These are phyloP conservation scores for Hansenula sp. DNA, from an alignment of 1,139 yeast genomes.

Conservation along the genomic window DNA sequence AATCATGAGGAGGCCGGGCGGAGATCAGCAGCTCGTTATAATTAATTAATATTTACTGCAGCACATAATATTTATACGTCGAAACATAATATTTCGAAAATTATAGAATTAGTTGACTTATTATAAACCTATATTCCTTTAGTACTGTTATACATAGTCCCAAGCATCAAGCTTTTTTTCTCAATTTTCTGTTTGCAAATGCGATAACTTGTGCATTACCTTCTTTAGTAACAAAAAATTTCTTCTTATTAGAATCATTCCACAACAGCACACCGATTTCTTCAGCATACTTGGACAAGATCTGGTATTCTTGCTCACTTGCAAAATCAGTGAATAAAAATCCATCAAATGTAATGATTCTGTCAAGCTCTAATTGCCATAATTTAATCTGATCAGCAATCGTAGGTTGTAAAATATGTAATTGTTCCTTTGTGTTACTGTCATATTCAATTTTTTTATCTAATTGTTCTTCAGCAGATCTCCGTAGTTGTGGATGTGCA, in stretches of 20 bases:
- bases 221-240: conserved; percentile 75
- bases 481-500: conserved; percentile 90
- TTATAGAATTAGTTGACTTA: no score
- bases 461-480: conserved; percentile 61
- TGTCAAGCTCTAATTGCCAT: conserved; percentile 95
- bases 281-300: conserved; percentile 70
- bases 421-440: conserved; percentile 48
- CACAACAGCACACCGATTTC: conserved; percentile 89
- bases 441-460: conserved; percentile 63
- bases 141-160: no score
- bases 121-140: no score
- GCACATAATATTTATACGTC: no score
- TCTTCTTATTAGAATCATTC: conserved; percentile 65
- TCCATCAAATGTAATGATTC: conserved; percentile 87
- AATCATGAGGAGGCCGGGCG: no score
- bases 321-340: conserved; percentile 83
- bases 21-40: no score
- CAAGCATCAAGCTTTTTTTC: conserved; percentile 13
- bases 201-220: conserved; percentile 89
- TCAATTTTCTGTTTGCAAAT: conserved; percentile 65
- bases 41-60: no score
- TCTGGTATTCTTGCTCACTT: conserved; percentile 70
- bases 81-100: no score
- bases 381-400: conserved; percentile 91
- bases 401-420: conserved; percentile 85